Evolutionary conservation across 306 rosid species (phyloP).

Genomic region (Trifolium fragiferum): DNA sequence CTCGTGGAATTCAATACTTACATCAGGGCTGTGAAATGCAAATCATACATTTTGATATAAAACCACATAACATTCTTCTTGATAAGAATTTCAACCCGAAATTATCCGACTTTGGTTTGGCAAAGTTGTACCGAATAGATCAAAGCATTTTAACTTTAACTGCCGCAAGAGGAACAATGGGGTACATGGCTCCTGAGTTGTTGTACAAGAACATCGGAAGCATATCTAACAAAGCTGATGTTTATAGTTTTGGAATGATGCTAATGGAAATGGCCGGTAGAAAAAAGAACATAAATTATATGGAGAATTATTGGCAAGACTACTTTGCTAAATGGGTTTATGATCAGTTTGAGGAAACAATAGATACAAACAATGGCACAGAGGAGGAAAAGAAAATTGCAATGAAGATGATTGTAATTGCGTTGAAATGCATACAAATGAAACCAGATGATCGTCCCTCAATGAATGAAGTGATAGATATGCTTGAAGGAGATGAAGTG

Average conservation of each 20-base stretch:
- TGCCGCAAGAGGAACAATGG: constrained; percentile 10
- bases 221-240: background rate
- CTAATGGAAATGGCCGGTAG: constrained; percentile 27
- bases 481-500: constrained; percentile 25
- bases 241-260: constrained; percentile 5
- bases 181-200: constrained; percentile 1
- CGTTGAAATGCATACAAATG: constrained; percentile 28
- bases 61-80: constrained; percentile 26
- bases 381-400: constrained; percentile 31
- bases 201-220: background rate
- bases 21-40: constrained; percentile 38
- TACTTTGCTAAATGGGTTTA: constrained; percentile 28
- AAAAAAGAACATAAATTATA: constrained; percentile 1
- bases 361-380: constrained; percentile 1
- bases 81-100: constrained; percentile 26
- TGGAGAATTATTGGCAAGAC: constrained; percentile 18
- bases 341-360: constrained; percentile 35
- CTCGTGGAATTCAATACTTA: constrained; percentile 32
- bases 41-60: constrained; percentile 36
- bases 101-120: constrained; percentile 29
- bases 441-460: constrained; percentile 17
- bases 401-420: constrained; percentile 30
- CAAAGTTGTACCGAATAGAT: constrained; percentile 9
- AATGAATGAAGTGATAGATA: constrained; percentile 28
- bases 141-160: constrained; percentile 32